Conservation (phyloP, 305 asterid species). For the Striga hermonthica region DNA sequence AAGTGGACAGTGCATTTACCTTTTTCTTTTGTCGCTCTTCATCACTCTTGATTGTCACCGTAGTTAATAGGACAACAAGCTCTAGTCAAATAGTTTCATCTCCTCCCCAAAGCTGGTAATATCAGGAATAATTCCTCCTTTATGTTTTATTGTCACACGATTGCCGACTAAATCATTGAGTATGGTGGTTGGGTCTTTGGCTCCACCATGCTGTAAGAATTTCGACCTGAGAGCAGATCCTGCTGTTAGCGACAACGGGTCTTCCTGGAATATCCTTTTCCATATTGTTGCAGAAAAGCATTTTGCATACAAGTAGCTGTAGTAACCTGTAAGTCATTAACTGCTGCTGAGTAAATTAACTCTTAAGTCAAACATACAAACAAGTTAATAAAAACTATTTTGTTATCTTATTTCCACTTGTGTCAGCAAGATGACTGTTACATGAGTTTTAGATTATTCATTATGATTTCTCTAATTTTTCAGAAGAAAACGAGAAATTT, state of each 20-base stretch:
- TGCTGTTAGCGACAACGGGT: conserved; percentile 69
- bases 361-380: background rate
- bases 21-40: too few species aligned
- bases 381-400: background rate
- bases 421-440: background rate
- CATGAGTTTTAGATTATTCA: background rate
- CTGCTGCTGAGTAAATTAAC: background rate
- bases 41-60: background rate
- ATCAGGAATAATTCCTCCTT: conserved; percentile 76
- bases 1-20: too few species aligned
- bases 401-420: too few species aligned
- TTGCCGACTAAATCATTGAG: conserved; percentile 73
- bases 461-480: background rate
- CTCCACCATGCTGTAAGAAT: conserved; percentile 89
- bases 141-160: conserved; percentile 38
- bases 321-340: conserved; percentile 54
- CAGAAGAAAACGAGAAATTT: too few species aligned
- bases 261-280: conserved; percentile 66
- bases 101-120: conserved; percentile 60
- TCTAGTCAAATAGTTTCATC: conserved; percentile 46
- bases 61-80: background rate
- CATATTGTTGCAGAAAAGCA: conserved; percentile 87
- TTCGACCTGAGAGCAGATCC: conserved; percentile 76
- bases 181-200: conserved; percentile 75
- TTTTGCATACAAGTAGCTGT: conserved; percentile 95